phyloP scores from a whole-genome alignment of 2,329 filamentous ascomycete genomes.

The Ceratocystis huliohia region DNA sequence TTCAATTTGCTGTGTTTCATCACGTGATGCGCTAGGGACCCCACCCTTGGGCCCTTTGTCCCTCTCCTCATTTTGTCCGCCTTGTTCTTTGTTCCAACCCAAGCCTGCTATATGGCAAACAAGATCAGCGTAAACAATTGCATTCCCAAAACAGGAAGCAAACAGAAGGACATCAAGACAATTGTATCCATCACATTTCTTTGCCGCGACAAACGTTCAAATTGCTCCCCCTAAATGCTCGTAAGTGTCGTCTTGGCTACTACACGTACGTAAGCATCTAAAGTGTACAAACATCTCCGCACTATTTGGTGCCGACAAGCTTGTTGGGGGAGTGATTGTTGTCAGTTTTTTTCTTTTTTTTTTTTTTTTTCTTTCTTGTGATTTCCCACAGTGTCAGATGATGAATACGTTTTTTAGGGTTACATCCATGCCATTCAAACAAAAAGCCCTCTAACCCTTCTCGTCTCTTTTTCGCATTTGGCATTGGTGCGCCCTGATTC shows the following conservation, averaged over 20 bases:
- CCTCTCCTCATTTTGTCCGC: not conserved
- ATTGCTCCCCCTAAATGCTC: no score
- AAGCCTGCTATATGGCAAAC: not conserved
- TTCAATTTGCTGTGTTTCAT: not conserved
- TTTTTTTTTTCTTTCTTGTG: not conserved
- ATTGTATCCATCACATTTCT: not conserved
- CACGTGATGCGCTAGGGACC: not conserved
- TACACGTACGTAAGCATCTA: no score
- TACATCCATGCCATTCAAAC: not conserved
- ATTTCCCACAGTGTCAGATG: not conserved
- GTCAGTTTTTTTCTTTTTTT: not conserved
- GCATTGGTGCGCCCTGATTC: not conserved
- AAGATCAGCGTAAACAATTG: not conserved
- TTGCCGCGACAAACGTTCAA: no score
- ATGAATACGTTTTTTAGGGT: not conserved
- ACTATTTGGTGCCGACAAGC: no score
- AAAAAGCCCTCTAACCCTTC: constrained; percentile 1
- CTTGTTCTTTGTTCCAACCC: not conserved
- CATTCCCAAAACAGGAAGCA: not conserved
- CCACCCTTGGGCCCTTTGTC: not conserved
- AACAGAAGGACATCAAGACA: not conserved
- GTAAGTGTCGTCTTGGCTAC: no score
- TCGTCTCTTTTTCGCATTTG: not conserved
- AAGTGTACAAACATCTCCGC: no score
- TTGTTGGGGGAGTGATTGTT: not conserved